Base-by-base conservation (phyloP, 176 grass and related monocot species). In the Themeda triandra region DNA sequence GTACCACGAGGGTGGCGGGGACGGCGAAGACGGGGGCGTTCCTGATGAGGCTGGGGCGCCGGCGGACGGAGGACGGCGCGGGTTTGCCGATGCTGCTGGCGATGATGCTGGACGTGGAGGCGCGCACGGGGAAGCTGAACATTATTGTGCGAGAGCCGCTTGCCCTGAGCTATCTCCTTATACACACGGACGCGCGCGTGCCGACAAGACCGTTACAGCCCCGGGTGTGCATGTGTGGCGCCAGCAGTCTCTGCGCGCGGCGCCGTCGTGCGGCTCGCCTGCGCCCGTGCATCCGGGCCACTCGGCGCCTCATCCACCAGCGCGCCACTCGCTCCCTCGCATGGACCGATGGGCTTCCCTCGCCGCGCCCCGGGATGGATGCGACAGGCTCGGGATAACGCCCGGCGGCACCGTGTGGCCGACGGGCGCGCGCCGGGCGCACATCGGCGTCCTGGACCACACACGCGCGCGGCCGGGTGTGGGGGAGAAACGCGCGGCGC, bases 1-100 rank as follows among this genome's bases (percentile, higher is more conserved):
- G 27, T 95, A 96, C 93, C 88, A 76, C 69, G 42, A 83, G 15
- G 19, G 65, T 6, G 25, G 82, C 11, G 19, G 95, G 79, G 4
- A 90, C 71, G 46, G 91, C 92, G 36, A 86, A 68, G 86, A 95
- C 92, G 11, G 91, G 92, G 12, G 64, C 19, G 78, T 84, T 94
- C 59, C 87, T 84, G 85, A 92, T 85, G 79, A 95, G 89, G 21
- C 85, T 88, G 63, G 85, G 89, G 5, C 83, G 75, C 46, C 76
- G 87, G 12, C 83, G 79, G 83, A 6, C 30, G 54, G 39, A 59
- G n/a, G 85, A 82, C 32, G 80, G 69, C 18, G 58, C 13, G 81
- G 69, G 32, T 40, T 81, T 72, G 80, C 45, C 39, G 88, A 92
- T 79, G 76, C 76, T 82, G 39, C 28, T 77, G 83, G 75, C 67